phyloP scores from a whole-genome alignment of 495 filamentous ascomycete species.

The Daldinia grandis region DNA sequence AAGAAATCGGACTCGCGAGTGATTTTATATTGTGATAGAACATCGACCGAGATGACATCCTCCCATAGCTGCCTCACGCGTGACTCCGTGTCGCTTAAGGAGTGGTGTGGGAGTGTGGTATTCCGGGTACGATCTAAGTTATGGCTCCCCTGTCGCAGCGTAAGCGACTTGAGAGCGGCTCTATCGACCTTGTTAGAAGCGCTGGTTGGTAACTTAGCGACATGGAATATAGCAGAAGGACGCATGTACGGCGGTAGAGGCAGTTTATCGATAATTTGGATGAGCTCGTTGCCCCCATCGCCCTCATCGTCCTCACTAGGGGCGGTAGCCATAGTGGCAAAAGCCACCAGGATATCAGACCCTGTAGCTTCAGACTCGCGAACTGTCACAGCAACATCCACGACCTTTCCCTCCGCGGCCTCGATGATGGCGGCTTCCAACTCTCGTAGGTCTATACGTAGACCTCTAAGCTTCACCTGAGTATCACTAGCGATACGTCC shows the following conservation, averaged over 20 bases:
- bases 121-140: neutral
- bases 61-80: slow-evolving; percentile 14
- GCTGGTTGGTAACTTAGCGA: slow-evolving; percentile 54
- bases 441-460: slow-evolving; percentile 62
- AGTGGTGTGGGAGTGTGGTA: neutral
- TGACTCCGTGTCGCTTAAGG: slow-evolving; percentile 11
- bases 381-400: slow-evolving; percentile 48
- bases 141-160: slow-evolving; percentile 9
- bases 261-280: slow-evolving; percentile 26
- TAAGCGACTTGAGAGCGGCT: slow-evolving; percentile 50
- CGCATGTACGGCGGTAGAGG: slow-evolving; percentile 59
- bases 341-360: slow-evolving; percentile 46
- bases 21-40: slow-evolving; percentile 9
- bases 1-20: slow-evolving; percentile 48
- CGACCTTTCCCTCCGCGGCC: slow-evolving; percentile 37
- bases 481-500: slow-evolving; percentile 57
- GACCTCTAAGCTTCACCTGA: slow-evolving; percentile 61
- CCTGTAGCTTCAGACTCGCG: slow-evolving; percentile 5
- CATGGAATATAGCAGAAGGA: slow-evolving; percentile 49
- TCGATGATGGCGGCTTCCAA: slow-evolving; percentile 52
- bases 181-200: slow-evolving; percentile 52
- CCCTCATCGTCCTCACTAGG: neutral
- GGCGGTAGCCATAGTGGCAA: slow-evolving; percentile 38
- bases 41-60: slow-evolving; percentile 5
- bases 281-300: neutral